Evolutionary conservation across 2,329 filamentous ascomycete species (phyloP).

Genomic region (Botrytis hyacinthi): DNA sequence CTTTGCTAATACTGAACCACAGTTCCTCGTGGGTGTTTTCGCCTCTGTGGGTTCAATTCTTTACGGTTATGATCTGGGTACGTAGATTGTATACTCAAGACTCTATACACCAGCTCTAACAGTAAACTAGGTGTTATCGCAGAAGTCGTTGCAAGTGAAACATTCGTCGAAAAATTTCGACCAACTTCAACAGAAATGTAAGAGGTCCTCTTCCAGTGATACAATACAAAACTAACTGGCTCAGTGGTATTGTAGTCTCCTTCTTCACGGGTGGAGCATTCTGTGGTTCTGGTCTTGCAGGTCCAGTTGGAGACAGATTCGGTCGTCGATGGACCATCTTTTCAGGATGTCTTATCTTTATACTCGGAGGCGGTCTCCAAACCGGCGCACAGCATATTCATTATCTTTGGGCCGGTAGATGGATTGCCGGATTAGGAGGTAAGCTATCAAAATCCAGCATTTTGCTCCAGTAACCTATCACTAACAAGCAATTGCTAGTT

Average conservation of each 20-base stretch:
- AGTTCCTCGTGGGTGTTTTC: conserved; percentile 45
- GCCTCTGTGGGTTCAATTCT: conserved; percentile 55
- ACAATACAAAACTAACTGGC: background rate
- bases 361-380: conserved; percentile 70
- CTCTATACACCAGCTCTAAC: conserved; percentile 21
- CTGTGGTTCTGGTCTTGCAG: conserved; percentile 56
- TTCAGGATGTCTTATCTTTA: conserved; percentile 68
- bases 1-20: background rate
- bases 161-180: conserved; percentile 45
- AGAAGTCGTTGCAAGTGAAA: conserved; percentile 46
- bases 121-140: conserved; percentile 29
- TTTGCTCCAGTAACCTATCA: no score
- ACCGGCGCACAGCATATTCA: conserved; percentile 58
- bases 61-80: conserved; percentile 56
- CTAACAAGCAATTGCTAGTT: background rate
- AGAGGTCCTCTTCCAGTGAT: background rate
- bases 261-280: conserved; percentile 67
- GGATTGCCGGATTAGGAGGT: conserved; percentile 62
- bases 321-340: conserved; percentile 72
- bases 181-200: conserved; percentile 36
- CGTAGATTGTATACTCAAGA: conserved; percentile 39
- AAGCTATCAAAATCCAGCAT: background rate
- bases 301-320: conserved; percentile 54
- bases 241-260: conserved; percentile 69
- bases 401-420: conserved; percentile 69